Base-by-base conservation (phyloP, 768 basidiomycete genomes). In the Rhizopogon vinicolor region DNA sequence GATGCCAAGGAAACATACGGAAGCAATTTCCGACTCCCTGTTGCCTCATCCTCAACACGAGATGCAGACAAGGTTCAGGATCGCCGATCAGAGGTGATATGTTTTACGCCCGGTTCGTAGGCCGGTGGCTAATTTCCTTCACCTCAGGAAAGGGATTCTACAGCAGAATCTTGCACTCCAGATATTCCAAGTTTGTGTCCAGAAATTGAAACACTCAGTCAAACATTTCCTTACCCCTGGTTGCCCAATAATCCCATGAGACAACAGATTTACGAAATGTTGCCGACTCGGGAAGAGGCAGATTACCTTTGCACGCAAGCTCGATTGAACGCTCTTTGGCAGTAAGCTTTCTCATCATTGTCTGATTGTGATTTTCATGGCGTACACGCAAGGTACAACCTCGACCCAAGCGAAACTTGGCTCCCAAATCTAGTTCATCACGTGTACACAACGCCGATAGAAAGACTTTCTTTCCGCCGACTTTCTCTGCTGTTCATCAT, bases 221-320 rank as follows among this genome's bases (percentile, higher is more conserved):
- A 82, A 50, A 80, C 83, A 0, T 89, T 88, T 60, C 87, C 87
- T 1, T 86, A 86, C 50, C 84, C 85, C 0, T 86, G 84, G 82
- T 73, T 79, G 13, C 77, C 83, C 18, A 81, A 87, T 67, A 78
- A 85, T 55, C 75, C 74, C 57, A 82, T 85, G 63, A 79, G 86
- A 41, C 78, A 83, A 60, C 77, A 80, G 39, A 87, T 89, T 60
- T 75, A 84, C 49, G 80, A 78, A 64, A 75, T 83, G 62, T 75
- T 89, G 37, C 87, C 87, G 40, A 74, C 82, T 18, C 76, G 77
- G 52, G 69, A 75, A 53, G 83, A 85, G 57, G 86, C 86, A 1
- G 73, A 78, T 52, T 73, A 75, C 28, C 77, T 86, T 16, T 87
- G 85, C 65, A 76, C 81, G 56, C 80, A 83, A 68, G 85, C 85